Evolutionary conservation across 148 eudicot genomes (phyloP).

Genomic region (Nepenthes gracilis): DNA sequence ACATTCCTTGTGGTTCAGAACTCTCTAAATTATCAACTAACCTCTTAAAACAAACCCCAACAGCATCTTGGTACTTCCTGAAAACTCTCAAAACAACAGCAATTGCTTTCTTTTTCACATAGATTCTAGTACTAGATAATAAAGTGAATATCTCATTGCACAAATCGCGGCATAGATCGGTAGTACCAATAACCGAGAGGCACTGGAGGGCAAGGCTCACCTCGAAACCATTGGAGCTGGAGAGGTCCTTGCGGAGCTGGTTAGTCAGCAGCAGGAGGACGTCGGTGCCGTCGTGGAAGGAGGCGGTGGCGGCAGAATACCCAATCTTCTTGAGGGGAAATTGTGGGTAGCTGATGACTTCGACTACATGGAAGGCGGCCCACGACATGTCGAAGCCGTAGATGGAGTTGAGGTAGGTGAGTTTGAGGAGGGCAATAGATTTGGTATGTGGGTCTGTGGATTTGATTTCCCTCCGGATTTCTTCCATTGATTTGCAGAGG

Average conservation of each 20-base stretch:
- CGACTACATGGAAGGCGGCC: conserved; percentile 71
- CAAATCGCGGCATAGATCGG: conserved; percentile 63
- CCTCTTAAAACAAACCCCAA: conserved; percentile 81
- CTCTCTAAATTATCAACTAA: conserved; percentile 78
- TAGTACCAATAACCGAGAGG: conserved; percentile 36
- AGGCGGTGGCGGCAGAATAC: conserved; percentile 51
- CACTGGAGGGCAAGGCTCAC: conserved; percentile 55
- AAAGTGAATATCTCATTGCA: conserved; percentile 55
- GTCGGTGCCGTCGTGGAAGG: conserved; percentile 46
- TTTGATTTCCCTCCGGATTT: conserved; percentile 63
- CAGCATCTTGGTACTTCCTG: conserved; percentile 55
- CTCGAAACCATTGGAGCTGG: conserved; percentile 40
- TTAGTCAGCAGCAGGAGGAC: conserved; percentile 67
- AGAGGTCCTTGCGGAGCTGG: conserved; percentile 73
- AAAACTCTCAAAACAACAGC: conserved; percentile 54
- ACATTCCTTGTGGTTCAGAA: conserved; percentile 32
- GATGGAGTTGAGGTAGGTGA: conserved; percentile 53
- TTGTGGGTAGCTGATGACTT: conserved; percentile 47
- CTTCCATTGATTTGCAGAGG: conserved; percentile 55
- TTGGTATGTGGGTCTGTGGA: conserved; percentile 67
- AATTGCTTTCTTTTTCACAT: conserved; percentile 60
- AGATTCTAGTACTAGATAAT: conserved; percentile 33
- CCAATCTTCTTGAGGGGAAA: conserved; percentile 54
- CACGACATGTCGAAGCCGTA: conserved; percentile 38
- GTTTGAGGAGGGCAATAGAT: conserved; percentile 65